Evolutionary conservation across 1,284 basidiomycete genomes (phyloP).

Genomic region (Paramarasmius palmivorus): DNA sequence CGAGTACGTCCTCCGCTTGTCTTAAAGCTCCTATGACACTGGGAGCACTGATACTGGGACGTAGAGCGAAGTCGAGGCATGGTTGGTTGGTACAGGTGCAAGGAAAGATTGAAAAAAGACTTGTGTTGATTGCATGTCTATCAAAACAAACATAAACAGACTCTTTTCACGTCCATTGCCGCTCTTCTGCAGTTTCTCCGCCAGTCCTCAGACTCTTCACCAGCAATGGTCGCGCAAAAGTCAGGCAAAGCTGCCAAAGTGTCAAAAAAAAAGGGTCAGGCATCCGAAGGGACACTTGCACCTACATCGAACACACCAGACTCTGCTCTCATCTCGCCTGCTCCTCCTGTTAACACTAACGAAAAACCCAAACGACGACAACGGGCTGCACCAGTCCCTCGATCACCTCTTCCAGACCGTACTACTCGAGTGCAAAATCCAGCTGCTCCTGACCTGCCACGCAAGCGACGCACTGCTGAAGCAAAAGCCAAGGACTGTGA

Average conservation of each 20-base stretch:
- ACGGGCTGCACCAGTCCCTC: not conserved
- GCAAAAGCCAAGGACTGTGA: slow-evolving; percentile 9
- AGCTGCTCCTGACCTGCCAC: not conserved
- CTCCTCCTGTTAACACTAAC: not conserved
- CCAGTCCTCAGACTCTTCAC: too few species aligned
- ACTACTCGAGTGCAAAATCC: not conserved
- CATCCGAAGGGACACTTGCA: too few species aligned
- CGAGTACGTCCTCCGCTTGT: not conserved
- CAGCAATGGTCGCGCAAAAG: too few species aligned
- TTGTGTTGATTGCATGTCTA: too few species aligned
- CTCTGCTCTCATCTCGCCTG: not conserved
- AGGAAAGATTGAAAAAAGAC: too few species aligned
- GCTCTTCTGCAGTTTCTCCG: too few species aligned
- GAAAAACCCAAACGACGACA: not conserved
- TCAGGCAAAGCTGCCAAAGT: too few species aligned
- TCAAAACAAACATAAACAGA: too few species aligned
- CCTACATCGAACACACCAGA: not conserved
- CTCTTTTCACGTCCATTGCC: too few species aligned
- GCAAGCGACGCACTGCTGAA: not conserved
- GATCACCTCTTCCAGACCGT: not conserved
- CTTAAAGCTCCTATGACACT: not conserved
- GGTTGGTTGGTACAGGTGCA: too few species aligned
- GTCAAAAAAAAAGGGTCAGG: too few species aligned
- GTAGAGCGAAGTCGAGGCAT: not conserved
- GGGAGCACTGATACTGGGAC: not conserved